phyloP scores from a whole-genome alignment of 331 rosid genomes.

The Quercus tomentella region DNA sequence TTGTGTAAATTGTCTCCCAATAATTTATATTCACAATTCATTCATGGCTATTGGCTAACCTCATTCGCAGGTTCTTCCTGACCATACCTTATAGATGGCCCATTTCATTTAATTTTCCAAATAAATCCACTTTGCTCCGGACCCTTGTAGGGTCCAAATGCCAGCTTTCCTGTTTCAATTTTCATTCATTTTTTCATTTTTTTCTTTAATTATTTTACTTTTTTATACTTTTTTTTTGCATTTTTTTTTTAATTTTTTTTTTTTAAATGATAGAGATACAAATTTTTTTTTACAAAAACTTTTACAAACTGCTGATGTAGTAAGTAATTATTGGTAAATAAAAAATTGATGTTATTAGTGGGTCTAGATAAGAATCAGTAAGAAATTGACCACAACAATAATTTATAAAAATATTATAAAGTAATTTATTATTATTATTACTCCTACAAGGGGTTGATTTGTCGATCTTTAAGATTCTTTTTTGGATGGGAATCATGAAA shows the following conservation, averaged over 20 bases:
- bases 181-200: neutral
- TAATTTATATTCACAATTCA: constrained; percentile 27
- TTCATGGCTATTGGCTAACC: constrained; percentile 2
- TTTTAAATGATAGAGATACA: no score
- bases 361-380: fast-evolving
- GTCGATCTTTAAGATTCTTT: no score
- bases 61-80: constrained; percentile 15
- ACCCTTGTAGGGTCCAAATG: neutral
- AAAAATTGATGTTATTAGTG: fast-evolving
- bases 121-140: constrained; percentile 25
- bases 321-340: no score
- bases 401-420: no score
- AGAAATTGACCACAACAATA: fast-evolving
- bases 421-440: no score
- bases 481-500: no score
- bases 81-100: constrained; percentile 19
- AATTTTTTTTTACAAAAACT: no score
- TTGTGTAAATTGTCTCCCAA: constrained; percentile 16
- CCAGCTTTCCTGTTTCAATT: neutral
- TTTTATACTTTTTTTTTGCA: no score
- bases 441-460: no score
- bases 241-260: no score
- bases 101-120: constrained; percentile 41
- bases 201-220: no score
- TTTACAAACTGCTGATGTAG: fast-evolving